Percentiles rank a stretch among this genome's conserved stretches.
Evolutionary conservation across 345 rosid genomes (phyloP).

Genomic region (Ceriops zippeliana): DNA sequence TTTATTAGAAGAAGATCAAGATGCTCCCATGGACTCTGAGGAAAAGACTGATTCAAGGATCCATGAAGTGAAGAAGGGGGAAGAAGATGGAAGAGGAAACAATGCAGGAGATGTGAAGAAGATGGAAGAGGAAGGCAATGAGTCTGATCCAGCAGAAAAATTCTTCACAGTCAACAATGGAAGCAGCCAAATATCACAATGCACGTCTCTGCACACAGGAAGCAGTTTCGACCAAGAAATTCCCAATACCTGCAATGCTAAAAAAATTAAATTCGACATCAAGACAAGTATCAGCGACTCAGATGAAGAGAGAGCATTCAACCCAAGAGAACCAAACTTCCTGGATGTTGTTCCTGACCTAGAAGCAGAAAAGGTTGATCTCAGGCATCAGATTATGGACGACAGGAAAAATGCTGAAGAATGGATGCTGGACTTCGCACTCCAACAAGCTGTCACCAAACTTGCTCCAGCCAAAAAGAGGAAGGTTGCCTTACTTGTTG

Average conservation of each 20-base stretch:
- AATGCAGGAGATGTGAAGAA: slow-evolving; percentile 22
- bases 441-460: slow-evolving; percentile 29
- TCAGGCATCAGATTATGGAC: slow-evolving; percentile 28
- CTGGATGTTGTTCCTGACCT: slow-evolving; percentile 53
- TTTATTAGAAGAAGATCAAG: slow-evolving; percentile 19
- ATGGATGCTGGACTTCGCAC: slow-evolving; percentile 36
- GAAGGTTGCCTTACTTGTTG: slow-evolving; percentile 31
- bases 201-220: slow-evolving; percentile 17
- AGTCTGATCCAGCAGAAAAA: slow-evolving; percentile 21
- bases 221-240: slow-evolving; percentile 33
- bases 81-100: slow-evolving; percentile 19
- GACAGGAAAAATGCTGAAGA: slow-evolving; percentile 30
- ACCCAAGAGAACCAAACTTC: slow-evolving; percentile 79
- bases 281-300: slow-evolving; percentile 29
- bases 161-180: slow-evolving; percentile 9
- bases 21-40: slow-evolving; percentile 19
- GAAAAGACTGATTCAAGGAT: slow-evolving; percentile 19
- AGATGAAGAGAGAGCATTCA: slow-evolving; percentile 45
- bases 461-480: slow-evolving; percentile 30
- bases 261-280: slow-evolving; percentile 41
- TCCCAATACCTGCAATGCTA: slow-evolving; percentile 13
- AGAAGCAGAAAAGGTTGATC: slow-evolving; percentile 38
- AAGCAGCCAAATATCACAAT: slow-evolving; percentile 1
- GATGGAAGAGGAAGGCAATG: slow-evolving; percentile 24
- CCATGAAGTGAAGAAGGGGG: slow-evolving; percentile 4